Evolutionary conservation across 2,329 filamentous ascomycete genomes (phyloP).

Genomic region (Teratosphaeria destructans): DNA sequence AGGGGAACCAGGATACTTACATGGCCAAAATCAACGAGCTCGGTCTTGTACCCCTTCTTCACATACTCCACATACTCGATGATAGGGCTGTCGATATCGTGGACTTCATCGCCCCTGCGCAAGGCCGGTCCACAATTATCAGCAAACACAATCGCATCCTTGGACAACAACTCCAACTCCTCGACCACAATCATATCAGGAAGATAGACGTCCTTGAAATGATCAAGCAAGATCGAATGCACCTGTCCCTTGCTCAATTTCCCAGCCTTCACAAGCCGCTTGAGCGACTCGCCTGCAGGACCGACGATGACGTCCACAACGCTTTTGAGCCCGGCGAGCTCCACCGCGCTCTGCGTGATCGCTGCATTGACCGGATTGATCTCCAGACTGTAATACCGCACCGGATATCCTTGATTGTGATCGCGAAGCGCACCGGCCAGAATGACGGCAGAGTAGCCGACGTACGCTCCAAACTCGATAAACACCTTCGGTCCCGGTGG

Average conservation of each 20-base stretch:
- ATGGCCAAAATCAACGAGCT: not conserved
- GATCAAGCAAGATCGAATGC: conserved; percentile 30
- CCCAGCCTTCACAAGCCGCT: conserved; percentile 19
- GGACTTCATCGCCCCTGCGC: not conserved
- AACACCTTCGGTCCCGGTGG: conserved; percentile 21
- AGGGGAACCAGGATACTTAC: not conserved
- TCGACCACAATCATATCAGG: conserved; percentile 27
- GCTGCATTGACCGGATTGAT: conserved; percentile 22
- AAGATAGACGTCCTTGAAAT: conserved; percentile 29
- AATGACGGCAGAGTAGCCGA: conserved; percentile 28
- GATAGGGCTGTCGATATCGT: not conserved
- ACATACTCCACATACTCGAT: not conserved
- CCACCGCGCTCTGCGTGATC: conserved; percentile 24
- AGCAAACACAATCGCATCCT: conserved; percentile 29
- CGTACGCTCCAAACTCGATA: conserved; percentile 29
- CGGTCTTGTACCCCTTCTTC: not conserved
- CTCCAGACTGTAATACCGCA: conserved; percentile 30
- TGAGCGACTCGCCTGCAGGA: conserved; percentile 21
- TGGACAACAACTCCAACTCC: conserved; percentile 22
- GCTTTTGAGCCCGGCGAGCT: conserved; percentile 25
- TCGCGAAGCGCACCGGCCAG: conserved; percentile 12
- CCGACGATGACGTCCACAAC: conserved; percentile 28
- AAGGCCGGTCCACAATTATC: conserved; percentile 26
- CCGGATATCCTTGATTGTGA: conserved; percentile 6
- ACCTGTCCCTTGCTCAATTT: conserved; percentile 15